Percentiles rank a stretch among this genome's conserved stretches.
phyloP scores from a whole-genome alignment of 306 rosid genomes.

The Lathyrus sativus region DNA sequence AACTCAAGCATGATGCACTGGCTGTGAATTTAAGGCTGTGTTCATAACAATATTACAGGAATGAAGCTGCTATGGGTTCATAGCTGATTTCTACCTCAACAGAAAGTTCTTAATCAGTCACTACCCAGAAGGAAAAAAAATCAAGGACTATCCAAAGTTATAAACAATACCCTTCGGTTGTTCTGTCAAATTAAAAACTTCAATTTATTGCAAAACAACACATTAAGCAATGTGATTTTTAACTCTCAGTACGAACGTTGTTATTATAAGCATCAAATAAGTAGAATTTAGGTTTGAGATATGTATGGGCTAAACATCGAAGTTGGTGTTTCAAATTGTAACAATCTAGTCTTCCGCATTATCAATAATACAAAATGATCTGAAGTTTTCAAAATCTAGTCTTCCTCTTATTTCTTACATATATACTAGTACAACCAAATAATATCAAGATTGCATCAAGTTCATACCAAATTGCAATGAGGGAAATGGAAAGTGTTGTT shows the following conservation, averaged over 20 bases:
- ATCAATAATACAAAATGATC: background rate
- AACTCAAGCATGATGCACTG: background rate
- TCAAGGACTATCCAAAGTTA: background rate
- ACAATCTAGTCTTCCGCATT: background rate
- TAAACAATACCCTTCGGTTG: no score
- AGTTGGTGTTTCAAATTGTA: background rate
- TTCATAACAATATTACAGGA: background rate
- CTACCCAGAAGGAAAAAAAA: background rate
- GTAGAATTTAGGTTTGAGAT: background rate
- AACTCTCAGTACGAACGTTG: background rate
- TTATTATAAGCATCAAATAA: background rate
- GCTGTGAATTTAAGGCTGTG: background rate
- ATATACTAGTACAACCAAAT: background rate
- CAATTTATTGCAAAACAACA: no score
- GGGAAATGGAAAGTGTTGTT: background rate
- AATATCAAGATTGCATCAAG: background rate
- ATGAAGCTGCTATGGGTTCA: background rate
- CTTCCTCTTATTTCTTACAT: background rate
- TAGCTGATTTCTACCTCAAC: background rate
- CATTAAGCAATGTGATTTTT: no score
- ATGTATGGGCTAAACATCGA: background rate
- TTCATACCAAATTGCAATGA: background rate
- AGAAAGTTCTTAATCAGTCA: background rate
- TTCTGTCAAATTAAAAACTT: no score
- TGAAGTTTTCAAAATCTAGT: background rate